These are phyloP conservation scores for Pseudomassariella vexata DNA, from an alignment of 2,329 filamentous ascomycete genomes.

Conservation along the genomic window DNA sequence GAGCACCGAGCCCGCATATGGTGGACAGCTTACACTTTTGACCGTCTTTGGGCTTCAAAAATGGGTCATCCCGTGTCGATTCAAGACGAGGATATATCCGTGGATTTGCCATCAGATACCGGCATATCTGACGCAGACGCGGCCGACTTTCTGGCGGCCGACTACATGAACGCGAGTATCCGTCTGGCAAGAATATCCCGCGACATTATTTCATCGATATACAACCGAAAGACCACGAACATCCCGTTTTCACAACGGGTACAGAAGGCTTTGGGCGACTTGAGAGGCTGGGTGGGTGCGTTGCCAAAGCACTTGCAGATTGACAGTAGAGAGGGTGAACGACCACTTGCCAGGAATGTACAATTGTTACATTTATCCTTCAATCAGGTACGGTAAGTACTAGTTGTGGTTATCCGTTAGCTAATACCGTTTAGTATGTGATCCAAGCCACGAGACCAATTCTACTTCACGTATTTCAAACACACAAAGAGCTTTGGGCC, in stretches of 20 bases:
- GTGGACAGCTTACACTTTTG: conserved; percentile 38
- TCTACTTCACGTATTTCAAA: conserved; percentile 26
- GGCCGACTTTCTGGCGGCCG: conserved; percentile 25
- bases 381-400: conserved; percentile 10
- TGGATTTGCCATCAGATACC: conserved; percentile 32
- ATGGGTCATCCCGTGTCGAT: conserved; percentile 42
- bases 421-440: conserved; percentile 17
- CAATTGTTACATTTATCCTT: conserved; percentile 9
- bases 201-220: conserved; percentile 24
- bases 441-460: conserved; percentile 28
- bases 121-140: conserved; percentile 14
- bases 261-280: conserved; percentile 23
- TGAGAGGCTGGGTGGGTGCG: conserved; percentile 27
- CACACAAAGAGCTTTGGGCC: conserved; percentile 16
- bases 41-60: conserved; percentile 42
- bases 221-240: conserved; percentile 20
- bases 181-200: conserved; percentile 28
- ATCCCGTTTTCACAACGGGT: conserved; percentile 21
- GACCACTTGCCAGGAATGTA: conserved; percentile 1
- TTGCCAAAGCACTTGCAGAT: conserved; percentile 25
- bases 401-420: background rate
- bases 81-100: conserved; percentile 40
- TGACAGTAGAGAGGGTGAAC: conserved; percentile 6
- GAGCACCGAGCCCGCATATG: conserved; percentile 34
- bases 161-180: conserved; percentile 28